These are phyloP conservation scores for Fusarium camptoceras DNA, from an alignment of 2,329 filamentous ascomycete species.

Conservation along the genomic window DNA sequence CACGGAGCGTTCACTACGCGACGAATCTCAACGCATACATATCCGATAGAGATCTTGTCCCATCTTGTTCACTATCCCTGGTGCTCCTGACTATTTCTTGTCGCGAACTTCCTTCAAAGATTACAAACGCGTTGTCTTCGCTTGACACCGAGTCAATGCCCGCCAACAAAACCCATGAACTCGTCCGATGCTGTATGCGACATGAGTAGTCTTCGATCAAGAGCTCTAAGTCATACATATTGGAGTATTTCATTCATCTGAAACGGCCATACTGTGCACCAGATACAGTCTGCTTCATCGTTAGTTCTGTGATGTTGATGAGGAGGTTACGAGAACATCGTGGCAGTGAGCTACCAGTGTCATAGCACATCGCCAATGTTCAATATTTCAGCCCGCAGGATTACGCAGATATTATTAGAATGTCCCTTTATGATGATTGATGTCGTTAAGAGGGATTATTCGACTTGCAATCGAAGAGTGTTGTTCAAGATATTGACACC, in stretches of 20 bases:
- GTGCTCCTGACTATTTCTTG: not conserved
- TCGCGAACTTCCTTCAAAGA: not conserved
- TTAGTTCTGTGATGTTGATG: too few species aligned
- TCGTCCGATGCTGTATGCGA: not conserved
- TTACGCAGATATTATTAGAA: too few species aligned
- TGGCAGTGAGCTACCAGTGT: too few species aligned
- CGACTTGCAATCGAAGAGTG: not conserved
- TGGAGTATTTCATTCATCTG: too few species aligned
- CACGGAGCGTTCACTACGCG: not conserved
- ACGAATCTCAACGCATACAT: not conserved
- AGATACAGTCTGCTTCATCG: too few species aligned
- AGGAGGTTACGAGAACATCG: too few species aligned
- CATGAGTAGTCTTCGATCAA: not conserved
- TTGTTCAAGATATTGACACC: not conserved
- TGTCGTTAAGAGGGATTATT: not conserved
- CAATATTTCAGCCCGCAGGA: too few species aligned
- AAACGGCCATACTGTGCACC: too few species aligned
- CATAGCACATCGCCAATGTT: too few species aligned
- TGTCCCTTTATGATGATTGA: not conserved
- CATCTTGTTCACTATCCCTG: not conserved
- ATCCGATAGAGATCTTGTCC: rapidly evolving
- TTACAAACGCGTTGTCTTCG: not conserved
- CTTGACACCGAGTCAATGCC: not conserved
- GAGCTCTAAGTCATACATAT: too few species aligned
- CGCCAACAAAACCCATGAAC: not conserved